Conservation (phyloP, 768 basidiomycete species). For the Russula vinacea region DNA sequence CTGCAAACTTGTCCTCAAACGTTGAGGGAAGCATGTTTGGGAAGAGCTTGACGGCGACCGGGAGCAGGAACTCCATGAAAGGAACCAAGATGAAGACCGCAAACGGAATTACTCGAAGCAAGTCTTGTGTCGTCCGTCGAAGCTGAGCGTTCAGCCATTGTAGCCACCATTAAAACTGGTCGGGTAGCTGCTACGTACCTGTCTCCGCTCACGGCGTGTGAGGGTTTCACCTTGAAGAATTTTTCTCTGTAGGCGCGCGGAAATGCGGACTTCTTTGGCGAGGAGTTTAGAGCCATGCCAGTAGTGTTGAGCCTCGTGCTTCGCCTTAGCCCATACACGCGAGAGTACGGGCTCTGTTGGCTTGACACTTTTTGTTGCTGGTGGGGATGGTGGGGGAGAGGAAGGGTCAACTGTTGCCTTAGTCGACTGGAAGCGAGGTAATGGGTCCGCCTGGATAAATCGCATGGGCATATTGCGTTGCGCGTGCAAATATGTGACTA, state of each 20-base stretch:
- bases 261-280: conserved; percentile 91
- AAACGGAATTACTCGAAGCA: conserved; percentile 92
- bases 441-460: conserved; percentile 19
- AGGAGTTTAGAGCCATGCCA: conserved; percentile 96
- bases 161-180: not conserved
- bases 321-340: conserved; percentile 87
- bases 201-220: conserved; percentile 90
- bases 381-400: conserved; percentile 31
- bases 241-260: conserved; percentile 83
- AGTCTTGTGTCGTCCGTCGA: conserved; percentile 88
- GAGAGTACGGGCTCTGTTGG: conserved; percentile 47
- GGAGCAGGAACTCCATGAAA: conserved; percentile 96
- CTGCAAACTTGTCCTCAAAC: conserved; percentile 95
- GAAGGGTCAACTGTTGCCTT: conserved; percentile 48
- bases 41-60: conserved; percentile 94
- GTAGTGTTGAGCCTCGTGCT: conserved; percentile 94
- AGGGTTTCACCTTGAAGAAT: conserved; percentile 86
- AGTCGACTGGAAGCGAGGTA: conserved; percentile 18
- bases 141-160: conserved; percentile 48
- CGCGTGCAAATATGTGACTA: conserved; percentile 20
- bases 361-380: conserved; percentile 37
- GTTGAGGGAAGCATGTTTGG: conserved; percentile 99
- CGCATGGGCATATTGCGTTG: conserved; percentile 25
- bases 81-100: conserved; percentile 92
- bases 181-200: conserved; percentile 48